Base-by-base conservation (phyloP, 805 yeast species). In the Saccharomycopsis fibuligera region DNA sequence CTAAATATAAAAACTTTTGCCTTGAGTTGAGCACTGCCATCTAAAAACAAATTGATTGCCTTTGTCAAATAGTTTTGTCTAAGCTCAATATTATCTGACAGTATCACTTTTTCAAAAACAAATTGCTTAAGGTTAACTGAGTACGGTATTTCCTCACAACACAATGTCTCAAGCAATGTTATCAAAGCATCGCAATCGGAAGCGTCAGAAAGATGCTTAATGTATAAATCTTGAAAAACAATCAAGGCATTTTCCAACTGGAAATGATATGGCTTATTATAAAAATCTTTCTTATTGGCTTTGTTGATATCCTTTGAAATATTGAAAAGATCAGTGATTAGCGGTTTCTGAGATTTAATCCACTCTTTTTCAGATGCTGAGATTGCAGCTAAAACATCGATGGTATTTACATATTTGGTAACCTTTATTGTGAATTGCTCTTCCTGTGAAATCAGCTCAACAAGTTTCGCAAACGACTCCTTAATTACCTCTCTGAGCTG, bases 241-340 rank as follows among this genome's bases (percentile, higher is more conserved):
- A 73, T 73, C 23, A 85, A 67, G 0, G 93, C 79, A 59, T 84
- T 89, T 30, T 76, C 82, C 3, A 86, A 70, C 59, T 84, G 86
- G 59, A 89, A 75, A 51, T 82, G 86, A 17, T 78, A 68, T 1
- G 82, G 69, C 0, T 43, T 27, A 25, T 76, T 70, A 49, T 79
- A 62, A 0, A 77, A 63, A 1, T 75, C 63, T 2, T 64, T 55
- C 39, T 64, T 60, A 36, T 75, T 72, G 35, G 73, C 64, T 2
- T 62, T 58, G 1, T 69, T 62, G 19, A 82, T 69, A 10, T 67
- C 74, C 27, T 70, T 69, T 1, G 75, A 66, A 29, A 75, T 51
- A 0, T 66, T 63, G 2, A 74, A 68, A 40, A 80, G 59, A 21
- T 68, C 66, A 22, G 68, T 60, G 22, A 82, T 59, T 1, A 75